phyloP scores from a whole-genome alignment of 345 rosid species.

The Crucihimalaya himalaica region DNA sequence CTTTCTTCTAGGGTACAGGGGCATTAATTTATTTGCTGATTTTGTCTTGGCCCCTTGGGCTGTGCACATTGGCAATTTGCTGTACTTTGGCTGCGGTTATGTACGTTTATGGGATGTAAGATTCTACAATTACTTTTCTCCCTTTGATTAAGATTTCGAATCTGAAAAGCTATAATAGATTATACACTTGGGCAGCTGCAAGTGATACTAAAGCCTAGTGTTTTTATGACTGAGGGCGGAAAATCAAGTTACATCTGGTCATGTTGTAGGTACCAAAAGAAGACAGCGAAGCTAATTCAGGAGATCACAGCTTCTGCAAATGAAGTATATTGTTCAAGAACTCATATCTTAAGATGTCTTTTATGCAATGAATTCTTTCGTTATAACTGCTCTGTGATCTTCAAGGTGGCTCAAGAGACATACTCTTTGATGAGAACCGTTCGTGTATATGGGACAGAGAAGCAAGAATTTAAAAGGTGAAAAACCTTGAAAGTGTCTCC shows the following conservation, averaged over 20 bases:
- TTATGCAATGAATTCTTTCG: background rate
- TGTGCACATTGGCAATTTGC: constrained; percentile 77
- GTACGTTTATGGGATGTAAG: constrained; percentile 85
- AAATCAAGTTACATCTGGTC: constrained; percentile 14
- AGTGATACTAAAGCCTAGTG: constrained; percentile 12
- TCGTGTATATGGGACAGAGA: constrained; percentile 94
- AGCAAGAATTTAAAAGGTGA: constrained; percentile 71
- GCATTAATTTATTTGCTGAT: constrained; percentile 80
- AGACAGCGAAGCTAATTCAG: constrained; percentile 82
- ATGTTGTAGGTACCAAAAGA: constrained; percentile 87
- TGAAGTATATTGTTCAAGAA: constrained; percentile 53
- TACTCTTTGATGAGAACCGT: constrained; percentile 95
- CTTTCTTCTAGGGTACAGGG: constrained; percentile 73
- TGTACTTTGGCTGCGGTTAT: constrained; percentile 70
- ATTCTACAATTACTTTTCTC: constrained; percentile 23
- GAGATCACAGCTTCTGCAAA: constrained; percentile 93
- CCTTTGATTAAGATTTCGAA: constrained; percentile 15
- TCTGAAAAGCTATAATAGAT: background rate
- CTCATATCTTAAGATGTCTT: constrained; percentile 24
- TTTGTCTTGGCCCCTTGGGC: constrained; percentile 86
- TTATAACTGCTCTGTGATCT: constrained; percentile 22
- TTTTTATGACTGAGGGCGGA: constrained; percentile 17
- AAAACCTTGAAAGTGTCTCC: constrained; percentile 5
- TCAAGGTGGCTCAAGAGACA: constrained; percentile 97
- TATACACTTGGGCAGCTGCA: constrained; percentile 5